These are phyloP conservation scores for Blepharisma stoltei DNA, from an alignment of 73 alveolate species.

Conservation along the genomic window DNA sequence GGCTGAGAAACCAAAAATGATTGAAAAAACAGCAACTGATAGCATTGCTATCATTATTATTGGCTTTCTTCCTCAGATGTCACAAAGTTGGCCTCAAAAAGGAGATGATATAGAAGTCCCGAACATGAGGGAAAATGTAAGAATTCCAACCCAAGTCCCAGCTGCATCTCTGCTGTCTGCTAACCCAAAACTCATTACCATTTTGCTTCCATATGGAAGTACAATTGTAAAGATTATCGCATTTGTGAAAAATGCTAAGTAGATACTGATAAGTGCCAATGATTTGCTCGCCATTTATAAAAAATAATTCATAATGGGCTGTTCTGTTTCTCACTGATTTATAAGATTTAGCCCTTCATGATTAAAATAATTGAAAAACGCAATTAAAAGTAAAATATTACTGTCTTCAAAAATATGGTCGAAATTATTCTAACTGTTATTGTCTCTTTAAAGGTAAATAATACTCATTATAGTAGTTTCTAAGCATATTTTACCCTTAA, in stretches of 20 bases:
- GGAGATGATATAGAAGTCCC: slow-evolving; percentile 6
- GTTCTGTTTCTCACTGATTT: no score
- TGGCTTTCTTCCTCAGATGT: not conserved
- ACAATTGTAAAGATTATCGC: slow-evolving; percentile 7
- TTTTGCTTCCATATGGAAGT: not conserved
- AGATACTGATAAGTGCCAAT: not conserved
- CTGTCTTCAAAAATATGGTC: no score
- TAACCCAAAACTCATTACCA: slow-evolving; percentile 1
- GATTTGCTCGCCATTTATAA: not conserved
- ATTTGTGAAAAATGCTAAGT: slow-evolving; percentile 10
- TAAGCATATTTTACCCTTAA: no score
- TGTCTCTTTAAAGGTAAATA: no score
- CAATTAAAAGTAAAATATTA: no score
- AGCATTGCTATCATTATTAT: not conserved
- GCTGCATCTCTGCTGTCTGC: not conserved
- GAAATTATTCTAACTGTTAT: no score
- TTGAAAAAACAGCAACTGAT: not conserved
- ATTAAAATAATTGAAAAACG: no score
- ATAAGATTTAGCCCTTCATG: no score
- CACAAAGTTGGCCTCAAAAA: slow-evolving; percentile 11
- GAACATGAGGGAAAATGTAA: not conserved
- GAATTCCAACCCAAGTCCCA: slow-evolving; percentile 9
- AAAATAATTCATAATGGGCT: no score
- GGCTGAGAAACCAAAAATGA: not conserved
- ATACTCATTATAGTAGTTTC: no score